A percentile compares a stretch with the other conserved stretches of the same genome.
These are phyloP conservation scores for Berkeleyomyces rouxiae DNA, from an alignment of 2,329 filamentous ascomycete genomes.

Conservation along the genomic window DNA sequence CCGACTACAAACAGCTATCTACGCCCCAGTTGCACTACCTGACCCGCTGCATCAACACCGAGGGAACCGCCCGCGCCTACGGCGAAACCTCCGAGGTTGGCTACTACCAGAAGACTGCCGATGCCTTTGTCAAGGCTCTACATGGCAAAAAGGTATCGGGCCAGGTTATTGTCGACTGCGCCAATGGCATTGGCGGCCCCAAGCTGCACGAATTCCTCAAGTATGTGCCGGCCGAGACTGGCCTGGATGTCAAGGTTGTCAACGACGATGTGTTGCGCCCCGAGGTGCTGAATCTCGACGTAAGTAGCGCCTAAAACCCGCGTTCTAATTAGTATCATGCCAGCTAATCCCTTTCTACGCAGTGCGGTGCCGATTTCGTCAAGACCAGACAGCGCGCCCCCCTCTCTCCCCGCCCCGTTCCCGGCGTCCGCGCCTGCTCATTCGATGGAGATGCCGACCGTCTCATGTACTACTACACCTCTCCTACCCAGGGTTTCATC, in stretches of 20 bases:
- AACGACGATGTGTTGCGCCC: constrained; percentile 89
- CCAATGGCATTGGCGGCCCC: constrained; percentile 89
- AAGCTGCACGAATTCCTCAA: constrained; percentile 80
- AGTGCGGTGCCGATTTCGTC: constrained; percentile 92
- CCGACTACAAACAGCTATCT: constrained; percentile 80
- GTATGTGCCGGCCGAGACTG: constrained; percentile 52
- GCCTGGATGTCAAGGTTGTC: constrained; percentile 67
- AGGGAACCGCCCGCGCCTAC: constrained; percentile 73
- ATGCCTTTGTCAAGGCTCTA: constrained; percentile 73
- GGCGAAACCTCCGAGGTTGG: constrained; percentile 77
- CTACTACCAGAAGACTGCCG: constrained; percentile 84
- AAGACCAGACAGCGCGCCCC: constrained; percentile 93
- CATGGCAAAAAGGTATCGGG: constrained; percentile 59
- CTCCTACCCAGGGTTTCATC: constrained; percentile 67
- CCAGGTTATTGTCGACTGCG: constrained; percentile 73
- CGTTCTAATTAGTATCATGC: not conserved
- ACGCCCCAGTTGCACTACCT: constrained; percentile 98
- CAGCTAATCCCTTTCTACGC: not conserved
- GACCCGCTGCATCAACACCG: constrained; percentile 83
- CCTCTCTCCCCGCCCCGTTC: constrained; percentile 58
- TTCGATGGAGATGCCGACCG: constrained; percentile 92
- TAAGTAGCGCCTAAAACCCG: constrained; percentile 25
- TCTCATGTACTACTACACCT: constrained; percentile 85
- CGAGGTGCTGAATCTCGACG: constrained; percentile 75
- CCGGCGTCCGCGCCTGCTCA: constrained; percentile 69